Base-by-base conservation (phyloP, 1,284 basidiomycete species). In the Cerrena zonata region DNA sequence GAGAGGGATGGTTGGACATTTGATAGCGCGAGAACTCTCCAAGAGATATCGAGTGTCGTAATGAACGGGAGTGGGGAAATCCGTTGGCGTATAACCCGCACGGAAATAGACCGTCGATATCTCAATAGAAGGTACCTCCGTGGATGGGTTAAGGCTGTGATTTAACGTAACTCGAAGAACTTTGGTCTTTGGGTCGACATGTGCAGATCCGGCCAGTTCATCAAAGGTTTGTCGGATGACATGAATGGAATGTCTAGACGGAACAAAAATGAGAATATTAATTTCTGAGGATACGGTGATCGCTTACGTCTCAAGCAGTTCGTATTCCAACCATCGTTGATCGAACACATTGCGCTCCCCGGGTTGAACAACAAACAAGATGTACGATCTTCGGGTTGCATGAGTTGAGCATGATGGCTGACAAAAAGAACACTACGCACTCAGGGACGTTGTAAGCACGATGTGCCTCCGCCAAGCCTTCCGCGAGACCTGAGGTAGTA, bases 261-360 rank as follows among this genome's bases (percentile, higher is more conserved):
- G 2, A 41, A 25, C 7, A 25, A 10, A 5, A 26, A 11, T 41
- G 5, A 13, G 25, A 13, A 7, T 18, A 30, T 4, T 27, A 34
- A 26, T 18, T 19, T 5, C 21, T 15, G 5, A 12, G n/a, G 3
- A 18, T 15, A 5, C 3, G 21, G n/a, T 10, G 30, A 12, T 50
- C n/a, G 66, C 75, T 45, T 64, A 90, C 86, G 68, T 77, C 59
- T 91, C 82, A 0, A 91, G 66, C 0, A 98, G 73, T 55, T 90
- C 84, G 58, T 92, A 95, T 68, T 98, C 92, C 13, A 99, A 69
- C 69, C 80, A 84, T 3, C 87, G 78, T 66, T 99, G 96, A 64
- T 99, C 95, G 64, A 98, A 99, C 0, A 95, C 80, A 65, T 99
- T 99, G n/a, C 94, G 78, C 67, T 99, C 96, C 23, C 82, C 79